Percentiles rank a stretch among this genome's conserved stretches.
Conservation (phyloP, 2,329 filamentous ascomycete species). For the Elsinoe batatas region DNA sequence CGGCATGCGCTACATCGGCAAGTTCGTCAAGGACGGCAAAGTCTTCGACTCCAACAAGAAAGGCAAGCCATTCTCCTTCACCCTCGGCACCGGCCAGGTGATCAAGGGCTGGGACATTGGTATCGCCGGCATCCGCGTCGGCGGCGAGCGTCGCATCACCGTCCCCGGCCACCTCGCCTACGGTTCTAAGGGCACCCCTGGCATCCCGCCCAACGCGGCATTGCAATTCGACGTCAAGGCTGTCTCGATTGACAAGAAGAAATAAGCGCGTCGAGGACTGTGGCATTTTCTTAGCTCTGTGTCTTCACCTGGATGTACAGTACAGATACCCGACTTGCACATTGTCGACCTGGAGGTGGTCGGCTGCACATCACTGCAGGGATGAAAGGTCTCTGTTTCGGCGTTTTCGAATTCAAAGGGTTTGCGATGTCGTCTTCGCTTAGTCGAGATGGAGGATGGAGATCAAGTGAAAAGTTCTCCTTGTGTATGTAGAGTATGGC, state of each 20-base stretch:
- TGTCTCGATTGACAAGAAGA: conserved; percentile 38
- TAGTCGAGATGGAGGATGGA: background rate
- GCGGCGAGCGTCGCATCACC: conserved; percentile 84
- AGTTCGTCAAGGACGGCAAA: conserved; percentile 78
- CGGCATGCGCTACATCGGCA: conserved; percentile 95
- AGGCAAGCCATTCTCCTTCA: conserved; percentile 94
- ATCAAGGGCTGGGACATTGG: conserved; percentile 99
- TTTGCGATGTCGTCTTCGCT: background rate
- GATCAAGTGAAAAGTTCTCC: conserved; percentile 1
- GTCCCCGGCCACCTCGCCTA: conserved; percentile 85
- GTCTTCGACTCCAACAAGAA: conserved; percentile 98
- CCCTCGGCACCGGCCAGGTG: conserved; percentile 86
- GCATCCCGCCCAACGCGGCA: conserved; percentile 84
- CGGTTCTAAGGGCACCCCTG: conserved; percentile 63
- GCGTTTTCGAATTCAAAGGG: background rate
- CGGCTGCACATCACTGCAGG: conserved; percentile 15
- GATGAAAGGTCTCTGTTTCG: conserved; percentile 16
- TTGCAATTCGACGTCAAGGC: conserved; percentile 71
- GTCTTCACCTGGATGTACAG: background rate
- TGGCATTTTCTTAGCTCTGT: background rate
- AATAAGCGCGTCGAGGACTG: conserved; percentile 16
- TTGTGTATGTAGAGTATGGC: background rate
- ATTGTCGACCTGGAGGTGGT: background rate
- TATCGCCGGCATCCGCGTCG: conserved; percentile 81
- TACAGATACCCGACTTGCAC: conserved; percentile 20